Evolutionary conservation across 176 grass and related monocot species (phyloP).

Genomic region (Eragrostis nindensis): DNA sequence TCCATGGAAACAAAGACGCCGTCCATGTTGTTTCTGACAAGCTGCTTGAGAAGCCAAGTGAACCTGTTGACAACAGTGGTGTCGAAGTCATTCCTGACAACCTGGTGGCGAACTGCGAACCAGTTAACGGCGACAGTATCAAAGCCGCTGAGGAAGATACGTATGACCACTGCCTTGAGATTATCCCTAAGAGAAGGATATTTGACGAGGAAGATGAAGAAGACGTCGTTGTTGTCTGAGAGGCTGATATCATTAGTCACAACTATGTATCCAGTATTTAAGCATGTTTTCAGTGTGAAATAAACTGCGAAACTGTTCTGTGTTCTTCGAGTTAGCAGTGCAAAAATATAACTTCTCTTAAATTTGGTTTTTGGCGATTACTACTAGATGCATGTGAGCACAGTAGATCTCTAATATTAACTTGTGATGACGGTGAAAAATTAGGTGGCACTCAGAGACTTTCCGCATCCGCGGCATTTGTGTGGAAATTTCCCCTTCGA

Average conservation of each 20-base stretch:
- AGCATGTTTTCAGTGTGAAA: neutral
- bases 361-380: neutral
- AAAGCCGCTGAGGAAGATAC: conserved; percentile 6
- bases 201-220: conserved; percentile 43
- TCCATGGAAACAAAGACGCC: neutral
- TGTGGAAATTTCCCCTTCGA: conserved; percentile 68
- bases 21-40: neutral
- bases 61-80: neutral
- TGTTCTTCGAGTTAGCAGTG: neutral
- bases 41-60: neutral
- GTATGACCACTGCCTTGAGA: conserved; percentile 22
- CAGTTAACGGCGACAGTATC: neutral
- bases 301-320: neutral
- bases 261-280: conserved; percentile 3
- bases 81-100: too few relatives aligned
- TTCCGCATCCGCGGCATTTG: conserved; percentile 64
- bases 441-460: conserved; percentile 74
- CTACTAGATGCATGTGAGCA: neutral
- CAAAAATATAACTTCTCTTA: neutral
- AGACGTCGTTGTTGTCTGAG: conserved; percentile 11
- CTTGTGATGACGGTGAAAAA: neutral
- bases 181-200: neutral
- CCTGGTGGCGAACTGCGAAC: neutral
- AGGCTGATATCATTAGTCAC: neutral
- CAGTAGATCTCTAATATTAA: neutral